These are phyloP conservation scores for Ulota crispa DNA, from an alignment of 225 moss, liverwort and hornwort species.

Conservation along the genomic window DNA sequence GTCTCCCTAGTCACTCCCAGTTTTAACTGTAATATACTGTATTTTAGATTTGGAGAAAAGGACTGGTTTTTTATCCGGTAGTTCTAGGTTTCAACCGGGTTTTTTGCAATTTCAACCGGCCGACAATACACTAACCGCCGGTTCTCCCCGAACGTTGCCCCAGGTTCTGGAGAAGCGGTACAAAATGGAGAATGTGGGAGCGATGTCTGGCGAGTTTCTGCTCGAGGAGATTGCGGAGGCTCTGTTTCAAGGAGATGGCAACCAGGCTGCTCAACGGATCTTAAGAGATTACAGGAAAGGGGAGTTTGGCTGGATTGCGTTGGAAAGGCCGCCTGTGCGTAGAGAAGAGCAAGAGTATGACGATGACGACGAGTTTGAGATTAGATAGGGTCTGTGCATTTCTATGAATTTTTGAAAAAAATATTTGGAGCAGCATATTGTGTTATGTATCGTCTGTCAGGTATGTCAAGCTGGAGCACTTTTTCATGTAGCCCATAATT, in stretches of 20 bases:
- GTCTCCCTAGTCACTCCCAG: no score
- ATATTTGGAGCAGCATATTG: neutral
- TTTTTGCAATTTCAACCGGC: no score
- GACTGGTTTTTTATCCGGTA: no score
- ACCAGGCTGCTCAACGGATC: constrained; percentile 83
- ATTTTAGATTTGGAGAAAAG: no score
- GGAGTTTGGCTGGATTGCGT: constrained; percentile 85
- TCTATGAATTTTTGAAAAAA: neutral
- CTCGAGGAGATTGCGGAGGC: constrained; percentile 75
- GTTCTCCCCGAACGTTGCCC: no score
- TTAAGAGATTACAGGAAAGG: constrained; percentile 82
- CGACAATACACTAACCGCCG: no score
- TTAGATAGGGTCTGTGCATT: neutral
- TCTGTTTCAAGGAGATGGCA: constrained; percentile 85
- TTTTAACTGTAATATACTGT: no score
- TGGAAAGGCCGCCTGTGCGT: constrained; percentile 73
- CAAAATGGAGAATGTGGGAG: constrained; percentile 57
- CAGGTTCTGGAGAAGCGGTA: constrained; percentile 60
- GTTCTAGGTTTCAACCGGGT: no score
- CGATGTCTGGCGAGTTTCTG: constrained; percentile 73
- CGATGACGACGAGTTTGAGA: constrained; percentile 15
- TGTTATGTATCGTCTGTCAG: neutral
- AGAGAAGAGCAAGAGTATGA: neutral
- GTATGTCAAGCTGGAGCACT: neutral
- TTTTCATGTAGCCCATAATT: neutral